Base-by-base conservation (phyloP, 2,329 filamentous ascomycete species). In the Pseudogymnoascus sp. region DNA sequence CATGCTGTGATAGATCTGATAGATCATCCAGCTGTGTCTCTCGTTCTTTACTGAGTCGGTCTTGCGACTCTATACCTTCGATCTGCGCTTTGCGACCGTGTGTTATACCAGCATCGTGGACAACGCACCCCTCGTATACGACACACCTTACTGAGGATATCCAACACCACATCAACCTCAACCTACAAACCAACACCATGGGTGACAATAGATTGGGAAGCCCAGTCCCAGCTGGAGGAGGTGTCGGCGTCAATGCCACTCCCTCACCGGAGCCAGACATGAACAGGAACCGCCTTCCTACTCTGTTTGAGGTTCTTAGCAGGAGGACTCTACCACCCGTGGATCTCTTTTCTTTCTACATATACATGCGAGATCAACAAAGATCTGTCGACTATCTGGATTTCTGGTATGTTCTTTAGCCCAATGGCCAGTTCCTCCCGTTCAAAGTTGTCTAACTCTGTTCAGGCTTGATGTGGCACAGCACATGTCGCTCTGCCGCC, bases 341-440 rank as follows among this genome's bases (percentile, higher is more conserved):
- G 64, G 96, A 99, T 73, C 82, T 99, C 10, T 99, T 96, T 77
- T 97, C 93, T 1, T 99, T 99, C 80, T 99, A 99, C 78, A 99
- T 99, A 71, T 99, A 96, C 78, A 99, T 99, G 95, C 87, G 95
- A 72, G 96, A 99, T 76, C 93, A 97, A 77, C 95, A 99, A 77
- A 87, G 93, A 75, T 97, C 93, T 6, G 95, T 99, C 11, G 95
- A 99, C 73, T 99, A 99, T 72, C 81, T 99, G 44, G 95, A 99
- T 75, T 99, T 99, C 77, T 99, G 96, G 95, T 97, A 80, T 64
- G 85, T 74, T 62, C 44, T 56, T 34, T 53, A 14, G 21, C 23
- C 14, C 60, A 38, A 38, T 12, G n/a, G 14, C 25, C 36, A 42
- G 44, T 56, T 34, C 14, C 10, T 25, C 53, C 37, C 63, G n/a